Evolutionary conservation across 371 early-diverging fungal species (phyloP), one percentile per base, ranked within the genome.

Genomic region (Actinomortierella wolfii): DNA sequence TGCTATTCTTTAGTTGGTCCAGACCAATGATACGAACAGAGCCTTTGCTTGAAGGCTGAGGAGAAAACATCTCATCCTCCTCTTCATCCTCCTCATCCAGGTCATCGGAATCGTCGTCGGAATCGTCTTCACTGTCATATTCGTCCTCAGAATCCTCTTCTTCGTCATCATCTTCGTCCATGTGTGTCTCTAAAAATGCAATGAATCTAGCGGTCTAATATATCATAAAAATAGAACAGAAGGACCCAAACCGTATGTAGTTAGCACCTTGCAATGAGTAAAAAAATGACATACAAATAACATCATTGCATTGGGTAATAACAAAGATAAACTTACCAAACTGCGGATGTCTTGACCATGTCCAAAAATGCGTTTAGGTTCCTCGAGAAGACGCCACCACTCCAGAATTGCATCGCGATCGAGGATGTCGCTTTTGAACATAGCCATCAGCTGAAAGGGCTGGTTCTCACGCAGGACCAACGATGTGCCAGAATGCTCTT

Each of bases 141-240:
- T 61, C 65, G 21, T 61, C 61, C 8, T 70, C 71, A 7, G 59
- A 59, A 9, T 69, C 70, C 1, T 70, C 70, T 0, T 70, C 70
- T 0, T 56, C 63, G 11, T 20, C 42, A 17, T 48, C 56, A 39
- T 70, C 64, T 14, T 65, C 71, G 20, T 71, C 71, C 34, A 34
- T 6, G 11, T 34, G 34, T 11, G 34, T 34, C 48, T 71, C 62
- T 5, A 71, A 56, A 62, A 65, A 71, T 13, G 71, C 71, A 24
- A 62, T 62, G 65, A 71, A 71, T 45, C 65, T 71, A 41, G 71
- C 60, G 66, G 62, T 71, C 70, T 64, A n/a, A 60, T 41, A 43
- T 21, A 48, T 13, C 24, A 26, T 39, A 26, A 29, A 14, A 46
- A 28, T 15, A 45, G 1, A 51, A 44, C 45, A 34, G n/a, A 51